Conservation (phyloP, 768 basidiomycete species). For the Tylopilus subfusipes region DNA sequence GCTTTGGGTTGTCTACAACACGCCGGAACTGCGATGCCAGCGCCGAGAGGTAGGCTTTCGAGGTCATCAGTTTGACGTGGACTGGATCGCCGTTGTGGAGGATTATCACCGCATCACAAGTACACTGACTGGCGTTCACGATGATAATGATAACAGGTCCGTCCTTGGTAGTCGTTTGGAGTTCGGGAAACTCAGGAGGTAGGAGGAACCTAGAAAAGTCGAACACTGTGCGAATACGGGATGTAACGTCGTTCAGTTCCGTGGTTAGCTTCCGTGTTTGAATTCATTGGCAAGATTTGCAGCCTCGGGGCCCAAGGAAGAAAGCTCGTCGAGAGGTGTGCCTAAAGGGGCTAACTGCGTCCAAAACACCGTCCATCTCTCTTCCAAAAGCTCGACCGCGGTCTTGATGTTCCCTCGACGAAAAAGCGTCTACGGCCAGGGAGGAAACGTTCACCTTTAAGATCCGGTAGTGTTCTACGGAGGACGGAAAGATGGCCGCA, state of each 20-base stretch:
- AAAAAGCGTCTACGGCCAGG: not conserved
- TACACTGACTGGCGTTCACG: conserved; percentile 6
- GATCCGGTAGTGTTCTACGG: not conserved
- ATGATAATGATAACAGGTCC: conserved; percentile 1
- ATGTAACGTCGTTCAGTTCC: not conserved
- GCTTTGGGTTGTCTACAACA: not conserved
- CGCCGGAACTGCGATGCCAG: not conserved
- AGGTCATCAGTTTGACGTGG: not conserved
- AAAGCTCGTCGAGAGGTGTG: not conserved
- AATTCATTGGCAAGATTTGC: not conserved
- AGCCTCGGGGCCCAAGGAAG: not conserved
- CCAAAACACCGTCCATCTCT: not conserved
- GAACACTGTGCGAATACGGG: not conserved
- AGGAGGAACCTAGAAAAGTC: not conserved
- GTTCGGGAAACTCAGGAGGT: not conserved
- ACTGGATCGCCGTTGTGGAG: not conserved
- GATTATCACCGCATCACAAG: not conserved
- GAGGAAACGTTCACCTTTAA: not conserved
- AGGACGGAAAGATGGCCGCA: not conserved
- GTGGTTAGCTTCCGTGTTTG: not conserved
- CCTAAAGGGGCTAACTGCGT: not conserved
- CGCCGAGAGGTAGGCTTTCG: not conserved
- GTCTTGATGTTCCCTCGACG: not conserved
- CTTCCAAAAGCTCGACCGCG: not conserved
- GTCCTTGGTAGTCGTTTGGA: not conserved